Percentiles rank a stretch among this genome's conserved stretches.
phyloP scores from a whole-genome alignment of 176 grass and related monocot species.

The Rhynchospora breviuscula region DNA sequence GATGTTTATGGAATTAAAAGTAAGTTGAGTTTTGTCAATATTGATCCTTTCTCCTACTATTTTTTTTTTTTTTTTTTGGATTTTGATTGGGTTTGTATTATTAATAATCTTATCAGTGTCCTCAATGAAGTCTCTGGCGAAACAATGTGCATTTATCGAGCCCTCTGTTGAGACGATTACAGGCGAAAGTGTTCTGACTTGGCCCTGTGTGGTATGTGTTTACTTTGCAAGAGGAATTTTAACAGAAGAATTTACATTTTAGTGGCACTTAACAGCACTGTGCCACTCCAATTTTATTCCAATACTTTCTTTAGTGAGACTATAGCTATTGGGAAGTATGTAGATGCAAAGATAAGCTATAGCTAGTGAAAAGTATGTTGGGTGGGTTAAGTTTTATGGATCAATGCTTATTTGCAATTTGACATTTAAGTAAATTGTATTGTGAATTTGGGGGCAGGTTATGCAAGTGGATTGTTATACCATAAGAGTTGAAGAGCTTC shows the following conservation, averaged over 20 bases:
- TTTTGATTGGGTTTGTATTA: not conserved
- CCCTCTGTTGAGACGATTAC: slow-evolving; percentile 90
- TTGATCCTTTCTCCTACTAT: not conserved
- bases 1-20: slow-evolving; percentile 99
- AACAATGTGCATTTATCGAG: slow-evolving; percentile 81
- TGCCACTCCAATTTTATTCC: not conserved
- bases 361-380: not conserved
- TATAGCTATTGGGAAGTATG: not conserved
- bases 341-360: no score
- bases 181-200: slow-evolving; percentile 90
- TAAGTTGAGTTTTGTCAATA: slow-evolving; percentile 39
- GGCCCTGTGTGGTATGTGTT: slow-evolving; percentile 76
- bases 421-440: not conserved
- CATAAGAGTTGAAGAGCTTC: slow-evolving; percentile 70
- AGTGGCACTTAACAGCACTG: not conserved
- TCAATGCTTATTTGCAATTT: not conserved
- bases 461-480: slow-evolving; percentile 92
- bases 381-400: not conserved
- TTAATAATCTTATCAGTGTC: slow-evolving; percentile 57
- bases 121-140: slow-evolving; percentile 70
- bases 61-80: not conserved
- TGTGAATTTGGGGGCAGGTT: slow-evolving; percentile 39
- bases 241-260: not conserved
- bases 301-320: not conserved
- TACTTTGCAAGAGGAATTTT: not conserved